Percentiles rank a stretch among this genome's conserved stretches.
Conservation (phyloP, 257 asterid genomes). For the Marsdenia floribunda region DNA sequence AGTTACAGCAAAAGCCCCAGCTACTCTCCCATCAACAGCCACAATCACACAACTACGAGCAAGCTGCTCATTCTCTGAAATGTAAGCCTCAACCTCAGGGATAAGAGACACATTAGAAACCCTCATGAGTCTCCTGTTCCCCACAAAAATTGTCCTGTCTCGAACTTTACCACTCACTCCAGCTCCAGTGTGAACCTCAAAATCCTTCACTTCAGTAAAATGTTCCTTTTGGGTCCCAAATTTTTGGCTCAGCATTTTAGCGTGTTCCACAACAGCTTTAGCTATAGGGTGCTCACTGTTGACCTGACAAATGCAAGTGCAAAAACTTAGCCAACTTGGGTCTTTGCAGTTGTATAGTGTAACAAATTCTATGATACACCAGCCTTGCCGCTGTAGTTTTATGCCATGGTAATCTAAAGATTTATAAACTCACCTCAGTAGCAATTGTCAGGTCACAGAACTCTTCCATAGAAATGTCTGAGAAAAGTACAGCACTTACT, state of each 20-base stretch:
- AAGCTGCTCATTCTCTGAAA: constrained; percentile 64
- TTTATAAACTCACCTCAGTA: constrained; percentile 60
- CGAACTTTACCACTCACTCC: constrained; percentile 85
- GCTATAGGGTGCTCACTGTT: constrained; percentile 98
- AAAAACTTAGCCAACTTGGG: neutral
- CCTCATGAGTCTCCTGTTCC: constrained; percentile 82
- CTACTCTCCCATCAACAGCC: constrained; percentile 60
- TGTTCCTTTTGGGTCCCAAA: constrained; percentile 37
- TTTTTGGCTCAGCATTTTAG: constrained; percentile 51
- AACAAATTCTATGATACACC: neutral
- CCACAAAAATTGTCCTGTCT: constrained; percentile 60
- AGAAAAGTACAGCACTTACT: constrained; percentile 69
- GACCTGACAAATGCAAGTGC: constrained; percentile 34
- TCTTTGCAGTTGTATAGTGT: neutral
- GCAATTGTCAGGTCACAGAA: constrained; percentile 82
- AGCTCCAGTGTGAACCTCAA: constrained; percentile 86
- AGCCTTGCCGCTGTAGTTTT: neutral
- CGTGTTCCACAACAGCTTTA: constrained; percentile 83
- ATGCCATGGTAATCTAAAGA: neutral
- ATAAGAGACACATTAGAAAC: constrained; percentile 48
- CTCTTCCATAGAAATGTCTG: constrained; percentile 66
- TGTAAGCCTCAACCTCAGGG: constrained; percentile 52
- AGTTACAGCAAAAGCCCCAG: constrained; percentile 88
- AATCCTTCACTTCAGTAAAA: constrained; percentile 60
- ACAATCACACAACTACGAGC: constrained; percentile 92